Base-by-base conservation (phyloP, 2,329 filamentous ascomycete genomes). In the Xylaria polymorpha region DNA sequence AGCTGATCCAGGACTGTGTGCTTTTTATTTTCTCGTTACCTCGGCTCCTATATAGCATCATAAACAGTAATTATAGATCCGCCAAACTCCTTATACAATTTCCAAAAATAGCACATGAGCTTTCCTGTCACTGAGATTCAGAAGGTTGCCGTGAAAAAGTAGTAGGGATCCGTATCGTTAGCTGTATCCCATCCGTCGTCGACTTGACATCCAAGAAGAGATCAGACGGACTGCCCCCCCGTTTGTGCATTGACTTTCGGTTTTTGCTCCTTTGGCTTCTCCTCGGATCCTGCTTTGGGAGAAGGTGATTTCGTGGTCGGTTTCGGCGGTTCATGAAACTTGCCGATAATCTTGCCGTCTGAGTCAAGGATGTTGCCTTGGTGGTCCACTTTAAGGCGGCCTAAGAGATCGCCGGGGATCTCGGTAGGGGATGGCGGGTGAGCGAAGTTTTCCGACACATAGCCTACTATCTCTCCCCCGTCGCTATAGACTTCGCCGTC, bases 131-230 rank as follows among this genome's bases (percentile, higher is more conserved):
- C 12, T 53, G 61, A 59, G 55, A 66, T 62, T 75, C 72, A 61
- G 73, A 67, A 37, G 71, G 66, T 35, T 74, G 73, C 51, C 71
- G 80, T 64, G 83, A 83, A 73, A 88, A 87, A 32, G 87, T 83
- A 1, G 85, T 88, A 29, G 86, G 86, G 67, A 88, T 88, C 73
- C 86, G 84, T 72, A 88, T 87, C 32, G 84, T 87, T 62, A 88
- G 76, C 76, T 88, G 86, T 72, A 88, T 87, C 1, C 86, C 86
- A 63, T 88, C 86, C 48, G 82, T 85, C 4, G 86, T 88, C 41
- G 85, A 87, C 76, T 77, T 77, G n/a, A 88, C 85, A 71, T 88
- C 86, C 66, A 88, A 74, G 72, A 85, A 88, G 35, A 88, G 83
- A 74, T 88, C 86, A 1, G 85, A 85, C 3, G 85, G 85, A 69